These are phyloP conservation scores for Kazachstania sp. DNA, from an alignment of 1,139 yeast genomes.

Conservation along the genomic window DNA sequence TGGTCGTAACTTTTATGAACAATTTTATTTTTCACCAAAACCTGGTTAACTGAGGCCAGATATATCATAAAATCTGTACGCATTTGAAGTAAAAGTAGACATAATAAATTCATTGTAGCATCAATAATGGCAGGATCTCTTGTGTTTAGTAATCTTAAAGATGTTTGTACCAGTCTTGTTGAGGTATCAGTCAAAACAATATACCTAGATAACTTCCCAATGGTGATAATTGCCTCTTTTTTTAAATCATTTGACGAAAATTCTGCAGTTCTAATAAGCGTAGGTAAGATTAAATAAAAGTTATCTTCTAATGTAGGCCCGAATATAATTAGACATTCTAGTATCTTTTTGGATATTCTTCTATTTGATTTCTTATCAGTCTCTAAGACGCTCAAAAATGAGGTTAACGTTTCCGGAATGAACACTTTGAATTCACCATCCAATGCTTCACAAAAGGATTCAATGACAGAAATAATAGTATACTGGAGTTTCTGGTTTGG, in stretches of 20 bases:
- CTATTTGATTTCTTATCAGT: conserved; percentile 61
- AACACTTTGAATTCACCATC: conserved; percentile 90
- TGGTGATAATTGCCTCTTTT: conserved; percentile 70
- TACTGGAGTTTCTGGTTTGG: conserved; percentile 59
- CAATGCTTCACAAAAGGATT: conserved; percentile 73
- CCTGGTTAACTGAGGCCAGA: conserved; percentile 74
- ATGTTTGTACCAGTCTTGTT: conserved; percentile 80
- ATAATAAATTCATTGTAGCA: conserved; percentile 69
- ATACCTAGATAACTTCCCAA: conserved; percentile 69
- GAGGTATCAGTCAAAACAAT: conserved; percentile 81
- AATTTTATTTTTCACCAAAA: conserved; percentile 53
- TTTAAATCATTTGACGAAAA: conserved; percentile 50
- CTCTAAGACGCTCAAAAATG: conserved; percentile 68
- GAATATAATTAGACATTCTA: conserved; percentile 77
- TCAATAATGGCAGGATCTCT: conserved; percentile 51
- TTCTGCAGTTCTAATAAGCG: conserved; percentile 74
- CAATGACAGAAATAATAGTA: conserved; percentile 72
- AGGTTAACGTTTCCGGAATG: conserved; percentile 67
- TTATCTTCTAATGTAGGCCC: conserved; percentile 86
- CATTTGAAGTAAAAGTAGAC: conserved; percentile 68
- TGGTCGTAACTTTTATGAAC: conserved; percentile 73
- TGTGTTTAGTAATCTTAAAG: conserved; percentile 57
- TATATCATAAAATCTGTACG: conserved; percentile 81
- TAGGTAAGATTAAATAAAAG: conserved; percentile 77
- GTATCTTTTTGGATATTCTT: conserved; percentile 63